phyloP scores from a whole-genome alignment of 2,329 filamentous ascomycete species.

The Cladosporium sp. region DNA sequence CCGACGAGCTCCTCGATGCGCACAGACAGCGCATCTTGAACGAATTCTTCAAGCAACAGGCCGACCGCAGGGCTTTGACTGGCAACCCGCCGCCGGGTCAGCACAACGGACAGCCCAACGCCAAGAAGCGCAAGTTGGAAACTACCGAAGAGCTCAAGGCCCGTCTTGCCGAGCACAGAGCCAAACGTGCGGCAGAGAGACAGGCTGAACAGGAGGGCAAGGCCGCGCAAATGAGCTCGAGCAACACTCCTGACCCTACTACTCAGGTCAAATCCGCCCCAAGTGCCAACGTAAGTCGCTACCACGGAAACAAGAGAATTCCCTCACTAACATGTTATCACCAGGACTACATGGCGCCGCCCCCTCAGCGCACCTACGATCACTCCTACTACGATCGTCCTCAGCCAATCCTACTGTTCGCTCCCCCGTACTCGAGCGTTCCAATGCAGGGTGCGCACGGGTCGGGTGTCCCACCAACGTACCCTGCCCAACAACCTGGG shows the following conservation, averaged over 20 bases:
- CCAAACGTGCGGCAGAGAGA: conserved; percentile 62
- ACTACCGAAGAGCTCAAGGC: conserved; percentile 75
- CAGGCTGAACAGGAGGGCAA: conserved; percentile 36
- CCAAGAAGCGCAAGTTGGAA: conserved; percentile 71
- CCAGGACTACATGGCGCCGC: not conserved
- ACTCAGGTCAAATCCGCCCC: not conserved
- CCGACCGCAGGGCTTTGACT: conserved; percentile 75
- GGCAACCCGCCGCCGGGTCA: conserved; percentile 71
- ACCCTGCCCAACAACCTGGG: not conserved
- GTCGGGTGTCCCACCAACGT: not conserved
- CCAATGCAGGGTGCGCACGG: not conserved
- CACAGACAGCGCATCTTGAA: conserved; percentile 85
- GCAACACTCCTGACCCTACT: not conserved
- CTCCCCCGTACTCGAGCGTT: not conserved
- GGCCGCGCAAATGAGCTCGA: not conserved
- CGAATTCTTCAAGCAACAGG: conserved; percentile 81
- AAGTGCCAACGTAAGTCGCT: not conserved
- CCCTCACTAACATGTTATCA: not conserved
- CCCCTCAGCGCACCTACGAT: not conserved
- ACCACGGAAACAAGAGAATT: not conserved
- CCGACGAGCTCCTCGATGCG: conserved; percentile 76
- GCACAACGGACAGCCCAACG: not conserved
- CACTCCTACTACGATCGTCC: not conserved
- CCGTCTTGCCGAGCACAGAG: conserved; percentile 74
- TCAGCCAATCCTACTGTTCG: not conserved